These are phyloP conservation scores for Alternaria triticimaculans DNA, from an alignment of 2,329 filamentous ascomycete genomes.

Conservation along the genomic window DNA sequence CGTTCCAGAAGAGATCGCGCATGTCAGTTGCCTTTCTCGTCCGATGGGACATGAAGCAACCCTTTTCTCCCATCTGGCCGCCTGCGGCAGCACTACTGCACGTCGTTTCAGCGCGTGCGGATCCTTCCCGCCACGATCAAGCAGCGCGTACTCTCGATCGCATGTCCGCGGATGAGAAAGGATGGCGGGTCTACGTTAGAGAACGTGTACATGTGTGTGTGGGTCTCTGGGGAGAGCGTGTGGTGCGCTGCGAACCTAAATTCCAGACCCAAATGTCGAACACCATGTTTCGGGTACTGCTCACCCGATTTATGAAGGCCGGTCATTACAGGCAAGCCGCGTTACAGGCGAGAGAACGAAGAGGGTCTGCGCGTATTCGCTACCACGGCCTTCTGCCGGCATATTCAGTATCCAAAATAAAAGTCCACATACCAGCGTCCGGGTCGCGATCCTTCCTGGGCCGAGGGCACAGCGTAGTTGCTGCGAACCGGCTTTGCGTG, in stretches of 20 bases:
- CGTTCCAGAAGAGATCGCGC: slow-evolving; percentile 16
- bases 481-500: slow-evolving; percentile 10
- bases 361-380: neutral
- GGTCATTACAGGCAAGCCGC: neutral
- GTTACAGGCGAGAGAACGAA: neutral
- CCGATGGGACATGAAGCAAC: slow-evolving; percentile 2
- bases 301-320: slow-evolving; percentile 6
- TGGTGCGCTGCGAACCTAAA: slow-evolving; percentile 10
- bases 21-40: neutral
- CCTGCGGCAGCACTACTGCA: slow-evolving; percentile 21
- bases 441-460: slow-evolving; percentile 21
- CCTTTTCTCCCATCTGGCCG: neutral
- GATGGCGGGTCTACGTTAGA: neutral
- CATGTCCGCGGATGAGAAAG: slow-evolving; percentile 1
- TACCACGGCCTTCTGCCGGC: slow-evolving; percentile 20
- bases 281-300: slow-evolving; percentile 10
- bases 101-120: slow-evolving; percentile 22
- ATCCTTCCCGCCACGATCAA: slow-evolving; percentile 24
- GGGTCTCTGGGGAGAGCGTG: neutral
- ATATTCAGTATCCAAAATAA: slow-evolving; percentile 3
- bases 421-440: slow-evolving; percentile 16
- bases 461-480: slow-evolving; percentile 17
- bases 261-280: slow-evolving; percentile 2
- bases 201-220: neutral
- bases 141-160: slow-evolving; percentile 5